A percentile compares a stretch with the other conserved stretches of the same genome.
phyloP scores from a whole-genome alignment of 345 rosid species.

The Orychophragmus violaceus region DNA sequence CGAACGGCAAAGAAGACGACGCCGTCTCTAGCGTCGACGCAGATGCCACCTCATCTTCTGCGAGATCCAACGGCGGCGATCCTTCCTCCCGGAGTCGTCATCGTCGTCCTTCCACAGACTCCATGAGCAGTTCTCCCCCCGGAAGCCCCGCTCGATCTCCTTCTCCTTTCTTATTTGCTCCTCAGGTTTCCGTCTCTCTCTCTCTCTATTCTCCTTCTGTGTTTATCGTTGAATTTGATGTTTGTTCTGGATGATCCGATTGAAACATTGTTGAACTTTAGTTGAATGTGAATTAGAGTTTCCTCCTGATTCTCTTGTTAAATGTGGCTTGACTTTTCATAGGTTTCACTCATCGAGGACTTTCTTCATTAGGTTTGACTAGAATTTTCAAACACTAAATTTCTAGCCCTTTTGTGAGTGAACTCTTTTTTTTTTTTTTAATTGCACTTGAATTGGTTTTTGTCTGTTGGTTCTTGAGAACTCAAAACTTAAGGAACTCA shows the following conservation, averaged over 20 bases:
- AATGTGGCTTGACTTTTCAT: constrained; percentile 1
- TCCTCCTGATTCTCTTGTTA: not conserved
- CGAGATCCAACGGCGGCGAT: constrained; percentile 43
- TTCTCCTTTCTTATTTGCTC: constrained; percentile 61
- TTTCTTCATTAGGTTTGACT: not conserved
- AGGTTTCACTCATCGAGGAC: not conserved
- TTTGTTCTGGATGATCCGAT: constrained; percentile 1
- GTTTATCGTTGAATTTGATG: constrained; percentile 16
- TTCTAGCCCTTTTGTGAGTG: not conserved
- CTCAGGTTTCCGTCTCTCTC: constrained; percentile 47
- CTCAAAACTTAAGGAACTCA: not conserved
- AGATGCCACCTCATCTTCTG: constrained; percentile 27
- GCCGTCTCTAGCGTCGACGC: constrained; percentile 8
- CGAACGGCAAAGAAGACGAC: constrained; percentile 55
- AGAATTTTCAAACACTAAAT: not conserved
- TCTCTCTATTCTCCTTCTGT: not conserved
- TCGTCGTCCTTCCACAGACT: constrained; percentile 42
- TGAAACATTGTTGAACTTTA: constrained; percentile 8
- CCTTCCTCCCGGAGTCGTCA: constrained; percentile 19
- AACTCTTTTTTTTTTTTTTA: not conserved
- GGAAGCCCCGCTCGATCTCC: constrained; percentile 48
- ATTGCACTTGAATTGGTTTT: not conserved
- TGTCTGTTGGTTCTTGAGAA: not conserved
- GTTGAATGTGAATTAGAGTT: not conserved
- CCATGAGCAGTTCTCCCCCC: constrained; percentile 47